phyloP scores from a whole-genome alignment of 1,284 basidiomycete species.

The Apiotrichum laibachii region DNA sequence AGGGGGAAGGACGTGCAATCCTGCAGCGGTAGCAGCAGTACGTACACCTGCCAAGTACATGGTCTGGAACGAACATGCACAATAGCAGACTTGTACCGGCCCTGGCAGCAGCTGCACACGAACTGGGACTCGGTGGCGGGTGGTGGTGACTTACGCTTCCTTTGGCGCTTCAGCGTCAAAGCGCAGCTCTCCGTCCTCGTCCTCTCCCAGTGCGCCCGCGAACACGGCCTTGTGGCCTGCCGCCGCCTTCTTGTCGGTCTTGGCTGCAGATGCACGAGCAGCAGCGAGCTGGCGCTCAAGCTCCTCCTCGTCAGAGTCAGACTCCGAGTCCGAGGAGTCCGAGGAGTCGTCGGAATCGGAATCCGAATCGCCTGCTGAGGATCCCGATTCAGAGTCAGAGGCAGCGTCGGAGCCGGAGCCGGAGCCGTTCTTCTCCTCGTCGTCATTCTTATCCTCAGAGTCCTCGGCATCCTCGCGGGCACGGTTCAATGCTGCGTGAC shows the following conservation, averaged over 20 bases:
- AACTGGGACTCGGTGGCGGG: constrained; percentile 9
- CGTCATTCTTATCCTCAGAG: background rate
- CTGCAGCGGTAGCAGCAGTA: too few relatives aligned
- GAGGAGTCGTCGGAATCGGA: constrained; percentile 14
- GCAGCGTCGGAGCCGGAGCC: background rate
- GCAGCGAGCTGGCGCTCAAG: constrained; percentile 63
- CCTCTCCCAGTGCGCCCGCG: constrained; percentile 24
- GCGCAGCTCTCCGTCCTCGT: constrained; percentile 45
- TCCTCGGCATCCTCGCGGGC: constrained; percentile 7
- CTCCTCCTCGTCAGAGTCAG: constrained; percentile 54
- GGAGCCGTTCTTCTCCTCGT: background rate
- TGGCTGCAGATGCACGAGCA: constrained; percentile 49
- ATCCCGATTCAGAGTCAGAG: constrained; percentile 1
- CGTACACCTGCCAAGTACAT: too few relatives aligned
- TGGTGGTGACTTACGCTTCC: constrained; percentile 41
- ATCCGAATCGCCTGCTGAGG: constrained; percentile 1
- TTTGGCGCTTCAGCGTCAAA: constrained; percentile 43
- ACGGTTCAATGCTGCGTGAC: constrained; percentile 14
- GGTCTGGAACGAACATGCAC: constrained; percentile 6
- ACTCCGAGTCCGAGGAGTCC: background rate
- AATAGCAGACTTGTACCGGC: too few relatives aligned
- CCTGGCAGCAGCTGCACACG: background rate
- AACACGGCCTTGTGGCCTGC: background rate
- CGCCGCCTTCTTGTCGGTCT: background rate
- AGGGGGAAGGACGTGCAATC: too few relatives aligned